Evolutionary conservation across 768 basidiomycete genomes (phyloP), one percentile per base, ranked within the genome.

Genomic region (Termitomyces bulborhizus): DNA sequence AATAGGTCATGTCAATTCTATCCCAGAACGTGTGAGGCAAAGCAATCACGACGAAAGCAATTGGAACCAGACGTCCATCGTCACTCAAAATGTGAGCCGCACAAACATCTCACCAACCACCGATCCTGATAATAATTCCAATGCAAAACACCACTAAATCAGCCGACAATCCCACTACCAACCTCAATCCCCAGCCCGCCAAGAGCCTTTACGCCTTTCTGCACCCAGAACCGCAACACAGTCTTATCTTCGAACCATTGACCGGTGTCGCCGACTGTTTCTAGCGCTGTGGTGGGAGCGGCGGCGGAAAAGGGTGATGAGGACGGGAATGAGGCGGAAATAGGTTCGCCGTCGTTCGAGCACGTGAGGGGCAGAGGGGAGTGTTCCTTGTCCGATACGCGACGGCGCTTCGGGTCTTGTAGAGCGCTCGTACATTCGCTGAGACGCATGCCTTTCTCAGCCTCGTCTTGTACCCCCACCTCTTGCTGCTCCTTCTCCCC

Each of bases 231-330:
- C 15, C 55, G 50, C 54, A 82, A 34, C 8, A 73, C 68, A 16
- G 54, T 63, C 6, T 66, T 54, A 32, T 83, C 68, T 45, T 81
- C 75, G 57, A 82, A 88, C 86, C 87, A 88, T 64, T 73, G 62
- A 5, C 47, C 60, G 27, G 56, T 51, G 15, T 57, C 54, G 12
- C 55, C 48, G 69, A 66, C 15, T 31, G n/a, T 34, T 24, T 48
- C 47, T 4, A 24, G 32, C 46, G 5, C 36, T 12, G 36, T 16
- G 36, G 4, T 6, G 4, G 46, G 3, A 4, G 46, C 18, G 2
- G 46, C 46, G 32, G 12, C 6, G 46, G 6, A 6, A 6, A 46
- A 31, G 6, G 31, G 31, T 0, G 45, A 16, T 15, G n/a, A 31
- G 11, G 45, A 18, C 3, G 45, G 27, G 1, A 16, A 4, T 11